Evolutionary conservation across 2,329 filamentous ascomycete genomes (phyloP).

Genomic region (Esteya vermicola): DNA sequence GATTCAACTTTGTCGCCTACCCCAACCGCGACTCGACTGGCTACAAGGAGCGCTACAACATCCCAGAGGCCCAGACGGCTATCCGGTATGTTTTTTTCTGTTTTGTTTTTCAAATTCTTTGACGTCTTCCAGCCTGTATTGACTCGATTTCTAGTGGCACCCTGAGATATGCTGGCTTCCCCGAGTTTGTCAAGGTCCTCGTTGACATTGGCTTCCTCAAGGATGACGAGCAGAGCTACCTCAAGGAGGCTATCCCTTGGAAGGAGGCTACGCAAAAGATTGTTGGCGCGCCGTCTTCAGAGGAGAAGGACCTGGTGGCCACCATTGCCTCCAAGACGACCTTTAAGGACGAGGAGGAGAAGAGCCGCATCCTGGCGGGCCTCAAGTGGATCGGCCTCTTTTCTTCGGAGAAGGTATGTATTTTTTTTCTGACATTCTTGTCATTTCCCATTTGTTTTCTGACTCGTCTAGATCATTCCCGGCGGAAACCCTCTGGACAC

Average conservation of each 20-base stretch:
- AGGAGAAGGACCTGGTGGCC: constrained; percentile 54
- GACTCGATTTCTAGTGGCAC: constrained; percentile 36
- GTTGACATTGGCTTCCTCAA: constrained; percentile 83
- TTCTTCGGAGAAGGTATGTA: constrained; percentile 49
- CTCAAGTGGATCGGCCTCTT: constrained; percentile 56
- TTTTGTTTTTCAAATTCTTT: too few relatives aligned
- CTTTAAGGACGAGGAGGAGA: constrained; percentile 56
- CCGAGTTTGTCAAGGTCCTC: constrained; percentile 74
- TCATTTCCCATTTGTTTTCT: neutral
- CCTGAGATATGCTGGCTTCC: constrained; percentile 78
- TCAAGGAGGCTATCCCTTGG: constrained; percentile 61
- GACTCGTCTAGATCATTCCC: constrained; percentile 41
- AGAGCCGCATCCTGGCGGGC: constrained; percentile 47
- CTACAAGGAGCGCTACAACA: constrained; percentile 80
- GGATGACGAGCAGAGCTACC: constrained; percentile 50
- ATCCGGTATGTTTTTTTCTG: constrained; percentile 33
- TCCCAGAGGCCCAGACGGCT: constrained; percentile 82
- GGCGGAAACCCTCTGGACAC: constrained; percentile 74
- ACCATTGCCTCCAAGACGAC: constrained; percentile 63
- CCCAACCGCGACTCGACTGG: constrained; percentile 81
- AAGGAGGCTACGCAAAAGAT: constrained; percentile 72
- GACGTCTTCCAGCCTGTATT: neutral
- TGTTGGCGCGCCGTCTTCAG: constrained; percentile 51
- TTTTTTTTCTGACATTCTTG: neutral
- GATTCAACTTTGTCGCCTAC: constrained; percentile 85